Evolutionary conservation across 1,284 basidiomycete species (phyloP).

Genomic region (Laetiporus sulphureus): DNA sequence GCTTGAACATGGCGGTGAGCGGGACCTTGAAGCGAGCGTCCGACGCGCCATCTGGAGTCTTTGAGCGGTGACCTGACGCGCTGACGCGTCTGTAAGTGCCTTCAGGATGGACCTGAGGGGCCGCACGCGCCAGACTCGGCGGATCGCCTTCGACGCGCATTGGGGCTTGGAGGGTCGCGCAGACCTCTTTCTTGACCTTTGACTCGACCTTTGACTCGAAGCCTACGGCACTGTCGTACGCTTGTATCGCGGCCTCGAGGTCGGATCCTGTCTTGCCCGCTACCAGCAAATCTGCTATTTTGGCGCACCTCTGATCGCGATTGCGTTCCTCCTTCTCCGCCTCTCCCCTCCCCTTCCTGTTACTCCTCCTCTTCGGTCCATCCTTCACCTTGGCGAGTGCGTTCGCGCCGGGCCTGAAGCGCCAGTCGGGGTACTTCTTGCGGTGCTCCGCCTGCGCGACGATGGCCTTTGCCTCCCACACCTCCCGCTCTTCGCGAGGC

Average conservation of each 20-base stretch:
- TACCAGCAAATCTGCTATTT: constrained; percentile 44
- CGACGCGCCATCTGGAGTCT: constrained; percentile 23
- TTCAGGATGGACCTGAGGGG: neutral
- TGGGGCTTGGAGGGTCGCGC: constrained; percentile 9
- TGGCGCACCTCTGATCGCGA: constrained; percentile 36
- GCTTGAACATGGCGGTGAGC: constrained; percentile 53
- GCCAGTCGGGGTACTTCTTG: constrained; percentile 70
- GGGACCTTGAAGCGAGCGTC: constrained; percentile 38
- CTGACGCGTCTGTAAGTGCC: neutral
- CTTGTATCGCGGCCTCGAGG: constrained; percentile 41
- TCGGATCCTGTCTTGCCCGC: constrained; percentile 43
- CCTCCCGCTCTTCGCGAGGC: constrained; percentile 50
- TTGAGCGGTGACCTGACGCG: constrained; percentile 16
- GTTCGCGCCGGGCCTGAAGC: constrained; percentile 60
- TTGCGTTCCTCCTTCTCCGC: constrained; percentile 34
- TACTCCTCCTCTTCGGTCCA: constrained; percentile 21
- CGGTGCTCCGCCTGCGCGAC: constrained; percentile 74
- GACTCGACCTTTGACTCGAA: constrained; percentile 10
- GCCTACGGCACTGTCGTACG: constrained; percentile 27
- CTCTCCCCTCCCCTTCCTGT: constrained; percentile 31
- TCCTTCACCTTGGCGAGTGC: constrained; percentile 44
- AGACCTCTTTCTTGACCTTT: constrained; percentile 18
- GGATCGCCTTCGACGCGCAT: neutral
- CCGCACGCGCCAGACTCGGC: neutral
- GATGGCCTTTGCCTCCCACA: constrained; percentile 72